Base-by-base conservation (phyloP, 768 basidiomycete genomes). In the Xerocomellus dryophilus region DNA sequence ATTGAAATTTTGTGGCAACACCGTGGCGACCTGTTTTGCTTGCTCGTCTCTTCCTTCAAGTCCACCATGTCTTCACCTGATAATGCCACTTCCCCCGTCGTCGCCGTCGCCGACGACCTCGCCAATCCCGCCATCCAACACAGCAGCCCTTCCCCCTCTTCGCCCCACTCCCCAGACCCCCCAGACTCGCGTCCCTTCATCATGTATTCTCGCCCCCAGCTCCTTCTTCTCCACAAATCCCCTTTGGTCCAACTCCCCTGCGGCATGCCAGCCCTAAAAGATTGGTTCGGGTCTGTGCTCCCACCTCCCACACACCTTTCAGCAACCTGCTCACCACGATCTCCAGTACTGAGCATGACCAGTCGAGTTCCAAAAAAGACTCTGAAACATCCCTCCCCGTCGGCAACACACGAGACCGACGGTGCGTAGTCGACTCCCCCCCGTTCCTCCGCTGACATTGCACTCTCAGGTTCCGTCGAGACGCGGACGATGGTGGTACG, bases 231-330 rank as follows among this genome's bases (percentile, higher is more conserved):
- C 20, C 78, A 81, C 59, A 81, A 80, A 58, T 93, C 91, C n/a
- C 86, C 88, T 21, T 73, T 93, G 38, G 86, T 93, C 23, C 76
- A 79, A 56, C 74, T 77, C 23, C 91, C 92, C 7, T 66, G 74
- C 47, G 81, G 82, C 59, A 92, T 93, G 92, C 91, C 91, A 46
- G 76, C 81, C 43, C 73, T 93, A 47, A 91, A 85, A 73, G 83
- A 86, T 43, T 93, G 91, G 91, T 93, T 93, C 72, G 91, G 91
- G 91, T 93, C 68, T 54, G 83, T 75, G 36, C 49, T 54, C 21
- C 44, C 48, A 36, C 50, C 29, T 7, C 47, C 55, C 53, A 55
- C 62, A 31, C 54, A 43, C 40, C 49, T 29, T 25, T 31, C 39
- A 18, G 6, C 43, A 41, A 5, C 39, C 12, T n/a, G 47, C 56